Evolutionary conservation across 495 filamentous ascomycete species (phyloP), one percentile per base, ranked within the genome.

Genomic region (Ramalina intermedia): DNA sequence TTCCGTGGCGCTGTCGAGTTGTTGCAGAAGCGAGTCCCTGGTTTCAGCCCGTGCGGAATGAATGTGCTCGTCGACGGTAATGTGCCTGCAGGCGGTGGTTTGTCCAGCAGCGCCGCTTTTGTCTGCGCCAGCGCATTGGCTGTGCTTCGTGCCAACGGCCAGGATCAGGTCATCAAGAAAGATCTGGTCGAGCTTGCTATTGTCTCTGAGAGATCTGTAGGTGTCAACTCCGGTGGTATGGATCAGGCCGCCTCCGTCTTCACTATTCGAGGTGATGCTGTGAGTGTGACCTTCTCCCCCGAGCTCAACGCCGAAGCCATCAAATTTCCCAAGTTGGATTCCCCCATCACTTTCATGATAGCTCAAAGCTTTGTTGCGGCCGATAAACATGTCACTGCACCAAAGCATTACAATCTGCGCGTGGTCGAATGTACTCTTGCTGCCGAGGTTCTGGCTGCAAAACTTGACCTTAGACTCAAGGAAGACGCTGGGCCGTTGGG

Each of bases 221-320:
- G 91, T 26, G 93, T 98, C 37, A 96, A 96, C 63, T 93, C 88
- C 5, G 91, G 91, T 61, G 91, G 89, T 79, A 96, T 98, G 91
- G 91, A 98, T 63, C 93, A 98, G 66, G 82, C 87, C n/a, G 91
- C 91, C 23, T 95, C 88, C 4, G 89, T 98, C 52, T 91, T 98
- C 64, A 85, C 86, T 2, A 69, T 82, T 56, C 76, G 79, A 44
- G 91, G 86, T 47, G 87, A 80, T 48, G 86, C 91, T 21, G 75
- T 95, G 35, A 87, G 91, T 61, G 90, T 95, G 48, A 84, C 81
- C 40, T 96, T 98, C 71, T 79, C 76, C 47, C 91, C 93, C 3
- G 67, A 66, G n/a, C 80, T 96, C 41, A 68, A 70, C 26, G 88
- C 78, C 21, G 70, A 79, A 35, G 80, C 87, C 16, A 80, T 96